Evolutionary conservation across 371 early-diverging fungal genomes (phyloP).

Genomic region (Rhizopus arrhizus): DNA sequence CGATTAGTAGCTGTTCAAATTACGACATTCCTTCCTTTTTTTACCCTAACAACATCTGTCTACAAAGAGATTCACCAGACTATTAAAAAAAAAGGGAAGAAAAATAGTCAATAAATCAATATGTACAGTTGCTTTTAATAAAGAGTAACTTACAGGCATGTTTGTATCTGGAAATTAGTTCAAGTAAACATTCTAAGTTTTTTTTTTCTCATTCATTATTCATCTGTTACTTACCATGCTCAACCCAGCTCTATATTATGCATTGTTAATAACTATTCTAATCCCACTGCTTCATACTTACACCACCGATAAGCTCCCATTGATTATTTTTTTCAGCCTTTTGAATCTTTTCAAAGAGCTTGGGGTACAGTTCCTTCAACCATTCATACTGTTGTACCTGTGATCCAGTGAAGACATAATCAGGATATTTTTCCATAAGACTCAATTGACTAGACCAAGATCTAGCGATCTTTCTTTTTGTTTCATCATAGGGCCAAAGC

Average conservation of each 20-base stretch:
- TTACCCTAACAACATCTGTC: slow-evolving; percentile 87
- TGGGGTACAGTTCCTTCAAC: slow-evolving; percentile 83
- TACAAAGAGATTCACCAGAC: slow-evolving; percentile 89
- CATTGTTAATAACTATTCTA: background rate
- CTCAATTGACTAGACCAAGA: slow-evolving; percentile 89
- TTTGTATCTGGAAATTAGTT: slow-evolving; percentile 83
- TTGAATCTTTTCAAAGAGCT: slow-evolving; percentile 77
- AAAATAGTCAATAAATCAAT: background rate
- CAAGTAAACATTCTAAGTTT: background rate
- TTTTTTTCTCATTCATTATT: background rate
- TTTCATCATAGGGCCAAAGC: slow-evolving; percentile 96
- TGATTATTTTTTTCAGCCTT: slow-evolving; percentile 70
- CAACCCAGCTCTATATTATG: slow-evolving; percentile 51
- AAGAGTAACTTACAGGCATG: slow-evolving; percentile 63
- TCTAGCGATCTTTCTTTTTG: slow-evolving; percentile 92
- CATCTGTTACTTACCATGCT: slow-evolving; percentile 39
- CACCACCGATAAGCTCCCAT: slow-evolving; percentile 94
- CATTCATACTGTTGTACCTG: slow-evolving; percentile 94
- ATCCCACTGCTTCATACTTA: slow-evolving; percentile 19
- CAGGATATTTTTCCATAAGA: slow-evolving; percentile 85
- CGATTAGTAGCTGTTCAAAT: background rate
- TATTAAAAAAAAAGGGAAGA: slow-evolving; percentile 18
- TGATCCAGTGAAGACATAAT: slow-evolving; percentile 88
- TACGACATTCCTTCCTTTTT: background rate
- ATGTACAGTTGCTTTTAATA: background rate